Conservation (phyloP, 495 filamentous ascomycete species). For the Lasiosphaeria miniovina region DNA sequence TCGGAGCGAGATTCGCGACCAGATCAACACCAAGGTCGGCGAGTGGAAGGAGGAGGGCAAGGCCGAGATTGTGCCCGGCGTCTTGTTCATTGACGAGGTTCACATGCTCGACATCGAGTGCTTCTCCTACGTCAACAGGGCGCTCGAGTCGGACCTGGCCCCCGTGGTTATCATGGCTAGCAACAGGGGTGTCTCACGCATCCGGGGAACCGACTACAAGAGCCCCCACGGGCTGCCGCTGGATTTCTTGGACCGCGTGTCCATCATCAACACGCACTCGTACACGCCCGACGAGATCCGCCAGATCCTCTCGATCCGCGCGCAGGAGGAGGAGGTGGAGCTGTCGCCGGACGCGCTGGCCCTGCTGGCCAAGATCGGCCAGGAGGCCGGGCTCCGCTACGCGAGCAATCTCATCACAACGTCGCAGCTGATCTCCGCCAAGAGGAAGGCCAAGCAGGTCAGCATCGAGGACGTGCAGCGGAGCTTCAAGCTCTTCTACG, state of each 20-base stretch:
- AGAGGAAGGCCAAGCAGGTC: constrained; percentile 77
- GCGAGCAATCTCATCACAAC: constrained; percentile 96
- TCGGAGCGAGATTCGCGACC: constrained; percentile 90
- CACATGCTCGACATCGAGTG: constrained; percentile 99
- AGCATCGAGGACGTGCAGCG: constrained; percentile 85
- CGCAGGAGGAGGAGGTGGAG: constrained; percentile 94
- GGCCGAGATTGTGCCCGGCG: constrained; percentile 94
- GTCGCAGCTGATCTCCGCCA: constrained; percentile 72
- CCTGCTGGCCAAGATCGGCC: constrained; percentile 89
- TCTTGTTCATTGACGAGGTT: constrained; percentile 98
- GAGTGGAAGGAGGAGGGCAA: constrained; percentile 99
- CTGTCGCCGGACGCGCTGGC: constrained; percentile 83
- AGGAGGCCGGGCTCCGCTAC: constrained; percentile 89
- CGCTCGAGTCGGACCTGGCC: constrained; percentile 86
- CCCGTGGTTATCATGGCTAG: constrained; percentile 99
- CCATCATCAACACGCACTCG: constrained; percentile 93
- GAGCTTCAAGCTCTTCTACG: constrained; percentile 91
- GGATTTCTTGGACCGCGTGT: constrained; percentile 93
- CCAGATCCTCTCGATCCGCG: constrained; percentile 85
- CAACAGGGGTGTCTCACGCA: constrained; percentile 88
- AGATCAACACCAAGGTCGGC: constrained; percentile 96
- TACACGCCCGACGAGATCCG: constrained; percentile 83
- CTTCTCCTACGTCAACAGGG: constrained; percentile 97
- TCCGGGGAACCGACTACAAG: constrained; percentile 87
- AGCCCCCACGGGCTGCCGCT: constrained; percentile 91